These are phyloP conservation scores for Saccharomycopsis sp. DNA, from an alignment of 805 yeast species.

Conservation along the genomic window DNA sequence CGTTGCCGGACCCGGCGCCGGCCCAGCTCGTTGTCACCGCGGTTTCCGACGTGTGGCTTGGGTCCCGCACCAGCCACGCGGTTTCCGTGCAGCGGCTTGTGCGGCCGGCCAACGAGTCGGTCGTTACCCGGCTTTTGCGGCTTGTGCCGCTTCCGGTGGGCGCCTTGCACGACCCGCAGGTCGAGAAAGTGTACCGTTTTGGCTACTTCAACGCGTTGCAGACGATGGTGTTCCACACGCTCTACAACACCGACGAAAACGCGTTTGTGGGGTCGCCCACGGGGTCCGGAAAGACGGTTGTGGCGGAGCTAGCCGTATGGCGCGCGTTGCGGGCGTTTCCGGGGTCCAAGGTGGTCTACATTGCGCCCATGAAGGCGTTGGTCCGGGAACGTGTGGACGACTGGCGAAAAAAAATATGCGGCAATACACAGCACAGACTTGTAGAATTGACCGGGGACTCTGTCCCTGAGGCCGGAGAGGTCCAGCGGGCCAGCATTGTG, in stretches of 20 bases:
- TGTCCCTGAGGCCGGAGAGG: constrained; percentile 60
- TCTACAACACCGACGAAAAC: constrained; percentile 71
- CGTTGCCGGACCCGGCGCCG: constrained; percentile 77
- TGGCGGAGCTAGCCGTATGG: constrained; percentile 96
- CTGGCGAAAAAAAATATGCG: constrained; percentile 53
- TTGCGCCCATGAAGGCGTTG: constrained; percentile 86
- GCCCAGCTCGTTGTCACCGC: constrained; percentile 77
- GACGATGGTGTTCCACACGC: constrained; percentile 88
- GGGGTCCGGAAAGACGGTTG: constrained; percentile 97
- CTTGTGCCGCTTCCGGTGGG: constrained; percentile 80
- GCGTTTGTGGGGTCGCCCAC: constrained; percentile 97
- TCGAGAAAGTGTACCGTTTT: constrained; percentile 71
- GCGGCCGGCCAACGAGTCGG: constrained; percentile 79
- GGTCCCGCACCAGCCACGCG: constrained; percentile 67
- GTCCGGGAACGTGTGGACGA: constrained; percentile 81
- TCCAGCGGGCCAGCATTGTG: constrained; percentile 64
- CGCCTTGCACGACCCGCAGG: constrained; percentile 62
- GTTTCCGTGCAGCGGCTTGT: constrained; percentile 88
- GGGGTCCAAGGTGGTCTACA: constrained; percentile 70
- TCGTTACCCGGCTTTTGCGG: constrained; percentile 72
- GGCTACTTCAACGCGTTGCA: constrained; percentile 97
- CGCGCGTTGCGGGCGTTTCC: constrained; percentile 85
- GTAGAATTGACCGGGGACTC: constrained; percentile 84
- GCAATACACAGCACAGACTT: constrained; percentile 33
- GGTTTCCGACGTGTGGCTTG: constrained; percentile 84